Percentiles rank a stretch among this genome's conserved stretches.
phyloP scores from a whole-genome alignment of 2,329 filamentous ascomycete species.

The Passalora sequoiae region DNA sequence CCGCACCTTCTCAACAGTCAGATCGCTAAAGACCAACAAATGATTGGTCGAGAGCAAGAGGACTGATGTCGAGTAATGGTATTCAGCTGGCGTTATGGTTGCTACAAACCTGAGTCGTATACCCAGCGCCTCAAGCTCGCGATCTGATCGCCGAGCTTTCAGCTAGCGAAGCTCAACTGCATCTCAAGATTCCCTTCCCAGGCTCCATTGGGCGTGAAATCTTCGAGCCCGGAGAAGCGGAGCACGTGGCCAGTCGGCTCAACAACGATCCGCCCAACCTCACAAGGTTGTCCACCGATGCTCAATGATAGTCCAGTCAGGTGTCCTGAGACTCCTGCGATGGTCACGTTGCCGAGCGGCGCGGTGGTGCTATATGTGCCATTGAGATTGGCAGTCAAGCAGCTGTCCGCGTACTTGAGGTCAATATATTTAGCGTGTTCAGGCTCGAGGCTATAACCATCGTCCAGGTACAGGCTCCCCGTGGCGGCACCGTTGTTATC shows the following conservation, averaged over 20 bases:
- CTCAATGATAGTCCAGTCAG: not conserved
- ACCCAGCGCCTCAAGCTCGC: not conserved
- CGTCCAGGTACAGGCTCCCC: conserved; percentile 49
- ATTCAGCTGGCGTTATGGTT: not conserved
- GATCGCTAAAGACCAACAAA: too few relatives aligned
- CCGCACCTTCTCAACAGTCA: too few relatives aligned
- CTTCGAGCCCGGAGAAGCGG: not conserved
- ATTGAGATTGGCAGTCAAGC: conserved; percentile 16
- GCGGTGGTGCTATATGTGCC: conserved; percentile 20
- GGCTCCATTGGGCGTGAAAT: not conserved
- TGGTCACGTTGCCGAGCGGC: conserved; percentile 26
- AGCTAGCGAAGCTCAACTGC: not conserved
- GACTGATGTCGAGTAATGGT: too few relatives aligned
- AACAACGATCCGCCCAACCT: conserved; percentile 3
- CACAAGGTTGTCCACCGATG: conserved; percentile 1
- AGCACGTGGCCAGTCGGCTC: not conserved
- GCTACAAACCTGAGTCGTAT: not conserved
- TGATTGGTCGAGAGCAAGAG: too few relatives aligned
- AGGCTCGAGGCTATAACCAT: conserved; percentile 55
- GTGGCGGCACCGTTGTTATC: conserved; percentile 3
- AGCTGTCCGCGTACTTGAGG: conserved; percentile 19
- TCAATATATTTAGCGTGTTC: conserved; percentile 51
- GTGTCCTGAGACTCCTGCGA: conserved; percentile 18
- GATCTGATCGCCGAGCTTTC: not conserved
- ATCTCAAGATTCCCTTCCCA: conserved; percentile 4